Conservation (phyloP, 306 rosid species). For the Malus sieversii region DNA sequence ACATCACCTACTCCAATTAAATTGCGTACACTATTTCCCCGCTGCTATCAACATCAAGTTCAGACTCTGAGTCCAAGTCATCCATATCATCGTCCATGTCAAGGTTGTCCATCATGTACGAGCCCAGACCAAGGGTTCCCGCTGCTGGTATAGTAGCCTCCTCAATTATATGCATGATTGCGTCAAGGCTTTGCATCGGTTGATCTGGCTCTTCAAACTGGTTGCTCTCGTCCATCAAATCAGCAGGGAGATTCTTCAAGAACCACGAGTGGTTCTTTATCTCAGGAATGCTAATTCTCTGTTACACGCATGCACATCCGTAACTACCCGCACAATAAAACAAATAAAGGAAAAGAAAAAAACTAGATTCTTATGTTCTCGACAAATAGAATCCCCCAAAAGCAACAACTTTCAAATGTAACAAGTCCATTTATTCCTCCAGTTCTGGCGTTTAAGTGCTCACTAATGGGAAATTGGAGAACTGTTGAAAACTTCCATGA, state of each 20-base stretch:
- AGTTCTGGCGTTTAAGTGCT: background rate
- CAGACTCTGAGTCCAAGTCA: conserved; percentile 65
- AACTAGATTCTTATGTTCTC: background rate
- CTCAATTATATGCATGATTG: conserved; percentile 83
- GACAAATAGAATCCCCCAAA: background rate
- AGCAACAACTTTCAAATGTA: background rate
- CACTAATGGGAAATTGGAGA: background rate
- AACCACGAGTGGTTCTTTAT: conserved; percentile 79
- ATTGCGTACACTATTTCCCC: conserved; percentile 92
- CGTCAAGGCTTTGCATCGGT: conserved; percentile 75
- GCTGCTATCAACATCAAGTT: conserved; percentile 86
- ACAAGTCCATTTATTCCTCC: background rate
- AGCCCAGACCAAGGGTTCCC: conserved; percentile 46
- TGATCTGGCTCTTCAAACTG: conserved; percentile 87
- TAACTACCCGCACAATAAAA: background rate
- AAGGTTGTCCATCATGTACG: conserved; percentile 35
- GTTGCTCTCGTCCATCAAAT: conserved; percentile 62
- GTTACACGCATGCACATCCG: conserved; percentile 20
- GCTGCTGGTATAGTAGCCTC: conserved; percentile 88
- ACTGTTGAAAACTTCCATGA: background rate
- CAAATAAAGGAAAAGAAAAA: conserved; percentile 1
- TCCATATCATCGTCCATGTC: conserved; percentile 76
- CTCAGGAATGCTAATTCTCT: conserved; percentile 83
- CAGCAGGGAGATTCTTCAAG: conserved; percentile 75
- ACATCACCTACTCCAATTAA: conserved; percentile 18